Evolutionary conservation across 2,329 filamentous ascomycete species (phyloP), one percentile per base, ranked within the genome.

Genomic region (Chaetomiaceae sp.): DNA sequence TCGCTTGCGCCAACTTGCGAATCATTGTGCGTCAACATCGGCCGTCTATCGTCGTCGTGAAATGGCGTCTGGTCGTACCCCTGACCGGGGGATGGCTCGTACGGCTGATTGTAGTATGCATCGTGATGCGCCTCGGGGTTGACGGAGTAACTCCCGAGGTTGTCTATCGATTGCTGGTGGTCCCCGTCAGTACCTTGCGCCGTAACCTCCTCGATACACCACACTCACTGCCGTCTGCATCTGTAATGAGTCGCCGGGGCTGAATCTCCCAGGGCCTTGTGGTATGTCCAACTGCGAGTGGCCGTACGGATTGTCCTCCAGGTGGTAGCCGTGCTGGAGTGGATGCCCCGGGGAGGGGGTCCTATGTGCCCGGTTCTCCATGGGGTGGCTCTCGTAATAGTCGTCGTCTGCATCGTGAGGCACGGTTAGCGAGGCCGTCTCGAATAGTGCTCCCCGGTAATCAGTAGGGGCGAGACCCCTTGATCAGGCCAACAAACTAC

Each of bases 61-160:
- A 86, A 88, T 57, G 83, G 86, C 29, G 42, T 52, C 37, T 38
- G 37, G 11, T 47, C 48, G 34, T 32, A 46, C 11, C 48, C 48
- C 29, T 85, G 82, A 33, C 81, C 74, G 4, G 78, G 77, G 9
- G 80, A 74, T 11, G 89, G 87, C 60, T 90, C 81, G 69, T 95
- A 95, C 1, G 89, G 86, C 61, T 87, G 83, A 62, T 85, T 89
- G 69, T 87, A 92, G 74, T 96, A 96, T 51, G 83, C 81, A 69
- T 96, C 89, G 66, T 94, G 89, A 64, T 96, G 90, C 53, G 85
- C 84, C 67, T 95, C 85, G 9, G 92, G 90, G 64, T 90, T 84
- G 56, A 96, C 72, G 4, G 84, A 76, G 68, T 94, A 91, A 51
- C 71, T 73, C 58, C 66, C 72, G 16, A 82, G 60, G 60, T 75